These are phyloP conservation scores for Phytopythium litorale DNA, from an alignment of 352 stramenopile genomes.

Conservation along the genomic window DNA sequence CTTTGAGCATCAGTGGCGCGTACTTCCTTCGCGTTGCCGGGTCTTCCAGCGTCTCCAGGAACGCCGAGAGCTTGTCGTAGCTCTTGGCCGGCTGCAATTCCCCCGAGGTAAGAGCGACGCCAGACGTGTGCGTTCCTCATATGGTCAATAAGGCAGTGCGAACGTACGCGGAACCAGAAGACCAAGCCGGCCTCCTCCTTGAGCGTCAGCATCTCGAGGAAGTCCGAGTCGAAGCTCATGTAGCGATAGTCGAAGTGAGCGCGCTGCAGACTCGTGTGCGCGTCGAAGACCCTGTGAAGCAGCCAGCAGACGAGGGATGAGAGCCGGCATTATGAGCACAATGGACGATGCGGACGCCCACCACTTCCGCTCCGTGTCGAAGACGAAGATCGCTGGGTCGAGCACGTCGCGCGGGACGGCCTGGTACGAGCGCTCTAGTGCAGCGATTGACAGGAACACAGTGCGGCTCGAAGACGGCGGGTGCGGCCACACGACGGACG, in stretches of 20 bases:
- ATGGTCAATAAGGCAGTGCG: neutral
- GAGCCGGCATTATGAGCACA: neutral
- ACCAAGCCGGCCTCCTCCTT: slow-evolving; percentile 70
- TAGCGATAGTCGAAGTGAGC: slow-evolving; percentile 67
- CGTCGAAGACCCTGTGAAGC: slow-evolving; percentile 52
- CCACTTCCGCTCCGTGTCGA: slow-evolving; percentile 69
- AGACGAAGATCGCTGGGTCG: slow-evolving; percentile 54
- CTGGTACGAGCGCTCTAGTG: slow-evolving; percentile 60
- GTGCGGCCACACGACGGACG: slow-evolving; percentile 57
- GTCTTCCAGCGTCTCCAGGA: slow-evolving; percentile 46
- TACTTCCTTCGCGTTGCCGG: slow-evolving; percentile 41
- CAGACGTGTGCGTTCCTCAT: neutral
- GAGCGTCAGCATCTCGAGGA: slow-evolving; percentile 68
- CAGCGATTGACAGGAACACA: slow-evolving; percentile 68
- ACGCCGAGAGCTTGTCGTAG: slow-evolving; percentile 62
- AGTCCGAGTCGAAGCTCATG: slow-evolving; percentile 73
- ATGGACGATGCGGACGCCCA: slow-evolving; percentile 5
- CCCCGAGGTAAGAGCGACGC: neutral
- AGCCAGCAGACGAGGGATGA: neutral
- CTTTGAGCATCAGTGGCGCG: slow-evolving; percentile 54
- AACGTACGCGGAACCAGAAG: slow-evolving; percentile 69
- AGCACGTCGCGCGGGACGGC: slow-evolving; percentile 61
- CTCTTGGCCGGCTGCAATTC: slow-evolving; percentile 44
- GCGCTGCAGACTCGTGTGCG: slow-evolving; percentile 68
- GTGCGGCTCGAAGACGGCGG: slow-evolving; percentile 49